Conservation (phyloP, 2,329 filamentous ascomycete species). For the Dothidotthia symphoricarpi region DNA sequence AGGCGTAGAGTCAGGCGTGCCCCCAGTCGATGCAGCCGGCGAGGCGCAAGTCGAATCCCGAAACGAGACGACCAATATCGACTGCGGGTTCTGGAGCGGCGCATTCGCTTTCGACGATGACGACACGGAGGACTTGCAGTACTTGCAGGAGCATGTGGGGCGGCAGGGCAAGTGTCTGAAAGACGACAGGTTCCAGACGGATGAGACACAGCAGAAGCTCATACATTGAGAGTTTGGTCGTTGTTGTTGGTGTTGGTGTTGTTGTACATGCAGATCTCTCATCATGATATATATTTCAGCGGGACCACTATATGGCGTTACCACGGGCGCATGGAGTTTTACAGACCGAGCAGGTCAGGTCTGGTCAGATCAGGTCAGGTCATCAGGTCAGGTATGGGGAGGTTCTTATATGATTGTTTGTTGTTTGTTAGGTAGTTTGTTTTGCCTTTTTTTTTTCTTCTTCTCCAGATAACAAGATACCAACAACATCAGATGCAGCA, state of each 20-base stretch:
- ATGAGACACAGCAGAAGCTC: slow-evolving; percentile 10
- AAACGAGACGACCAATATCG: slow-evolving; percentile 41
- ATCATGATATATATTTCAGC: slow-evolving; percentile 3
- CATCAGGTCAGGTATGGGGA: not conserved
- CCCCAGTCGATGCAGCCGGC: slow-evolving; percentile 38
- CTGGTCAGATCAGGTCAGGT: not conserved
- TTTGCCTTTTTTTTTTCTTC: no score
- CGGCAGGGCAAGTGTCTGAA: slow-evolving; percentile 41
- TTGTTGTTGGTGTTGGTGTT: no score
- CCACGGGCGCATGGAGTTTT: not conserved
- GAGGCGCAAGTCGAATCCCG: slow-evolving; percentile 31
- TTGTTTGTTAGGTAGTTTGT: no score
- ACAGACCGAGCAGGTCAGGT: no score
- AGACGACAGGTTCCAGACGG: slow-evolving; percentile 14
- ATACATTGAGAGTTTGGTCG: slow-evolving; percentile 9
- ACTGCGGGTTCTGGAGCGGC: slow-evolving; percentile 43
- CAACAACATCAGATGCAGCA: no score
- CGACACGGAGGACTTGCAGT: slow-evolving; percentile 31
- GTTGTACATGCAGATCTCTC: slow-evolving; percentile 1
- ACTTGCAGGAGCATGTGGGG: slow-evolving; percentile 40
- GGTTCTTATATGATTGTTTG: slow-evolving; percentile 1
- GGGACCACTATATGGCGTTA: not conserved
- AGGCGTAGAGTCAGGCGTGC: slow-evolving; percentile 32
- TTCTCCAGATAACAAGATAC: no score
- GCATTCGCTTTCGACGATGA: slow-evolving; percentile 38